Evolutionary conservation across 2,329 filamentous ascomycete species (phyloP), one percentile per base, ranked within the genome.

Genomic region (Fusarium miscanthi): DNA sequence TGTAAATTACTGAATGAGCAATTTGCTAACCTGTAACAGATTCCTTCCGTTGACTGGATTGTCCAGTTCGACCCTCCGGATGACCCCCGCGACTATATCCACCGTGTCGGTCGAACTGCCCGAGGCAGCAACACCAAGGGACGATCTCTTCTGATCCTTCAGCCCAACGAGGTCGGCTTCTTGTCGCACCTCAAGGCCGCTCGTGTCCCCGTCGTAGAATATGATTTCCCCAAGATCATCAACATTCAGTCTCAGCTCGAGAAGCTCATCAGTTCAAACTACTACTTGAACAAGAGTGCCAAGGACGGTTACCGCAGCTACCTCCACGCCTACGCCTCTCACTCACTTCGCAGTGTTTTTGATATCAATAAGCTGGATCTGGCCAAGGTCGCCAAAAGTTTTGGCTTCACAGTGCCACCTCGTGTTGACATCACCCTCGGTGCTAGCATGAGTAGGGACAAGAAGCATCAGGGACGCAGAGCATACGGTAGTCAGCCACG

Each of bases 61-160:
- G 91, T 98, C 70, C 95, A 98, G 82, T 97, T 97, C 78, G 96
- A 98, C 76, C 95, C 95, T 16, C 94, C 95, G 7, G 94, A 97
- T 86, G 94, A 97, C 80, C 93, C 94, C 27, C 88, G 92, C 76
- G 93, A 96, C 81, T 97, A 98, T 84, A 97, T 97, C 77, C 96
- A 99, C 86, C 93, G 96, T 66, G 96, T 98, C 21, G 96, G 96
- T 76, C 94, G 96, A 77, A 99, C 96, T 7, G 96, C 96, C 0
- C 89, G 96, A 83, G 95, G 95, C 58, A 87, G 90, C 66, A 92
- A 93, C 80, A 90, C 89, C 79, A 97, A 94, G 83, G 96, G 96
- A 33, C 92, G 94, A 76, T 95, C 93, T 76, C 86, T 99, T 75
- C 92, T 99, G 86, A 98, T 99, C 86, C 86, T 99, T 70, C 93